A percentile compares a stretch with the other conserved stretches of the same genome.
Evolutionary conservation across 1,139 yeast genomes (phyloP).

Genomic region (Scheffersomyces stambukii): DNA sequence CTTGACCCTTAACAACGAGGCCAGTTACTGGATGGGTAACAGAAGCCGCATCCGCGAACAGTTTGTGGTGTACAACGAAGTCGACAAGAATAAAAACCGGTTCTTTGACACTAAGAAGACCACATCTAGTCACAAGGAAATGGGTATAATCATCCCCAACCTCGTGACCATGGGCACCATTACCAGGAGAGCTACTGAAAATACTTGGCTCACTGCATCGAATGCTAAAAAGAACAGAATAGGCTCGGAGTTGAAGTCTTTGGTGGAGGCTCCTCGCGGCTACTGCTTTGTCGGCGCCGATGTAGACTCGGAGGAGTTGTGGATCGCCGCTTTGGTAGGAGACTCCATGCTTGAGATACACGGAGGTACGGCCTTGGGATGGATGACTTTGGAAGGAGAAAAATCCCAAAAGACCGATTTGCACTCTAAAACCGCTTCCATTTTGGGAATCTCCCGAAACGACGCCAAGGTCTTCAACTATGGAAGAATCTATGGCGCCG

Average conservation of each 20-base stretch:
- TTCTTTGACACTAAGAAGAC: slow-evolving; percentile 24
- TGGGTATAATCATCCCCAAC: slow-evolving; percentile 81
- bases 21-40: slow-evolving; percentile 92
- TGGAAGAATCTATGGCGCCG: slow-evolving; percentile 98
- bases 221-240: slow-evolving; percentile 82
- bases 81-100: slow-evolving; percentile 21
- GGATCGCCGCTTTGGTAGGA: slow-evolving; percentile 96
- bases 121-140: slow-evolving; percentile 18
- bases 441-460: slow-evolving; percentile 82
- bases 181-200: slow-evolving; percentile 94
- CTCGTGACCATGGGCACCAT: slow-evolving; percentile 94
- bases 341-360: slow-evolving; percentile 86
- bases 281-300: slow-evolving; percentile 96
- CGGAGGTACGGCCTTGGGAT: slow-evolving; percentile 95
- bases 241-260: slow-evolving; percentile 90
- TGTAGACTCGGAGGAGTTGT: slow-evolving; percentile 95
- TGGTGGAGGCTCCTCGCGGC: slow-evolving; percentile 83
- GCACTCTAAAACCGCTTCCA: slow-evolving; percentile 90
- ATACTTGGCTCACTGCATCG: slow-evolving; percentile 96
- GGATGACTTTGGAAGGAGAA: slow-evolving; percentile 99
- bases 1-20: slow-evolving; percentile 66
- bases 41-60: slow-evolving; percentile 81
- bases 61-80: slow-evolving; percentile 62
- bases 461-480: slow-evolving; percentile 96
- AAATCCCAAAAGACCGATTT: slow-evolving; percentile 88